phyloP scores from a whole-genome alignment of 139 green algal genomes.

The Pedinophyceae sp. region DNA sequence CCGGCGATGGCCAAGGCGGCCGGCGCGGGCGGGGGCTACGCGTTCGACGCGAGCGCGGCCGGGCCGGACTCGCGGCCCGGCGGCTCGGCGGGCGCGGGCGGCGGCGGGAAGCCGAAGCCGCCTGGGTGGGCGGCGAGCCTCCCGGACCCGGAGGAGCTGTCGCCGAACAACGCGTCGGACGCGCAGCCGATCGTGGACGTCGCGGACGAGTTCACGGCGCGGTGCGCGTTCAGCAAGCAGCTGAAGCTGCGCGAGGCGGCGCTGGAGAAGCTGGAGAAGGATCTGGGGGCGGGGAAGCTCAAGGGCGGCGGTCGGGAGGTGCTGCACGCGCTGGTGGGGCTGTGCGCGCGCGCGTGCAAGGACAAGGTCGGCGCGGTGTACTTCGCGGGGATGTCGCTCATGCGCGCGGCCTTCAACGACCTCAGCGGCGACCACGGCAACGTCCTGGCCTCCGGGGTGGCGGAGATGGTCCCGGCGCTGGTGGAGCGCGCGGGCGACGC shows the following conservation, averaged over 20 bases:
- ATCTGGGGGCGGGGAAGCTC: constrained; percentile 8
- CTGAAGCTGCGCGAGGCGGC: constrained; percentile 79
- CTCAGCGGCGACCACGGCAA: neutral
- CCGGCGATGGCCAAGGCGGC: constrained; percentile 32
- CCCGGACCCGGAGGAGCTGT: constrained; percentile 43
- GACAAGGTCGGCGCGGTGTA: constrained; percentile 50
- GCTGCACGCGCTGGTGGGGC: constrained; percentile 4
- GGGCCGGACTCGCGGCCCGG: neutral
- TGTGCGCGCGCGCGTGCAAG: constrained; percentile 6
- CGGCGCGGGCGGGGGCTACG: neutral
- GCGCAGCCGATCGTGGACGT: constrained; percentile 35
- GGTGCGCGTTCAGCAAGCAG: constrained; percentile 44
- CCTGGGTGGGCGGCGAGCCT: constrained; percentile 50
- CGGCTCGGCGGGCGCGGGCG: neutral
- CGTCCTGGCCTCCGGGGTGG: constrained; percentile 12
- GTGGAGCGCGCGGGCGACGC: constrained; percentile 56
- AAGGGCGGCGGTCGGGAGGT: neutral
- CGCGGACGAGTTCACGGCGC: constrained; percentile 48
- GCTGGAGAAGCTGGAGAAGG: constrained; percentile 14
- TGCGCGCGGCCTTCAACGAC: constrained; percentile 18
- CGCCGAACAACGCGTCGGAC: constrained; percentile 23
- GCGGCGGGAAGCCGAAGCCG: constrained; percentile 10
- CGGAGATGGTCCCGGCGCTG: constrained; percentile 41
- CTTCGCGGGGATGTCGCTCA: constrained; percentile 14
- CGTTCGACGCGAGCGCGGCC: constrained; percentile 4